Percentiles rank a stretch among this genome's conserved stretches.
Evolutionary conservation across 305 asterid genomes (phyloP).

Genomic region (Fraxinus greggii): DNA sequence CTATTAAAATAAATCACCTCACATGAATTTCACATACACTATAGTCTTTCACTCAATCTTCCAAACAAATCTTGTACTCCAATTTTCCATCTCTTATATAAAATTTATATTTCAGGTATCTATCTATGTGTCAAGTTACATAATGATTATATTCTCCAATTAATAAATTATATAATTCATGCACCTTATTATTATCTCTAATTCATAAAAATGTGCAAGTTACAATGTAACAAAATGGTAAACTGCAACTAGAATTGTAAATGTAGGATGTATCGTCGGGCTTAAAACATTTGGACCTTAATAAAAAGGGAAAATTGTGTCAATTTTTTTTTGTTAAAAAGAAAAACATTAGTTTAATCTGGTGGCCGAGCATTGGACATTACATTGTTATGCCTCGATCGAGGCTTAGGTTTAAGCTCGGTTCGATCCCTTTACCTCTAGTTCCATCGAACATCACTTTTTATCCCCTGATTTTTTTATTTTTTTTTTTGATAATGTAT

Average conservation of each 20-base stretch:
- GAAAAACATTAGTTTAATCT: no score
- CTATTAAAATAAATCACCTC: neutral
- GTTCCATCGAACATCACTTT: constrained; percentile 20
- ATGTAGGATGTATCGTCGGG: neutral
- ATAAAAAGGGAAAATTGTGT: neutral
- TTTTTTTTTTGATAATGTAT: no score
- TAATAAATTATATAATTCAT: no score
- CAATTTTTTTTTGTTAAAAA: no score
- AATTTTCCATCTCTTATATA: neutral
- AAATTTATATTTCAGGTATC: no score
- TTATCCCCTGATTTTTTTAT: no score
- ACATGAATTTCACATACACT: neutral
- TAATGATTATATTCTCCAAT: neutral
- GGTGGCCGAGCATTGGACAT: no score
- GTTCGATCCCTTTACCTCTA: neutral
- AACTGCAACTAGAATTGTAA: neutral
- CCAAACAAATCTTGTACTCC: neutral
- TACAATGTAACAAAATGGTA: neutral
- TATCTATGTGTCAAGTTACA: no score
- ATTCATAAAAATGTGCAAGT: neutral
- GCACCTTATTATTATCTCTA: no score
- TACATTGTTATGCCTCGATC: no score
- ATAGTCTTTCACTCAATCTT: neutral
- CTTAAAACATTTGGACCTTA: neutral
- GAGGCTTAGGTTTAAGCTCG: neutral